Percentiles rank a stretch among this genome's conserved stretches.
These are phyloP conservation scores for Viola odorata DNA, from an alignment of 345 rosid genomes.

Conservation along the genomic window DNA sequence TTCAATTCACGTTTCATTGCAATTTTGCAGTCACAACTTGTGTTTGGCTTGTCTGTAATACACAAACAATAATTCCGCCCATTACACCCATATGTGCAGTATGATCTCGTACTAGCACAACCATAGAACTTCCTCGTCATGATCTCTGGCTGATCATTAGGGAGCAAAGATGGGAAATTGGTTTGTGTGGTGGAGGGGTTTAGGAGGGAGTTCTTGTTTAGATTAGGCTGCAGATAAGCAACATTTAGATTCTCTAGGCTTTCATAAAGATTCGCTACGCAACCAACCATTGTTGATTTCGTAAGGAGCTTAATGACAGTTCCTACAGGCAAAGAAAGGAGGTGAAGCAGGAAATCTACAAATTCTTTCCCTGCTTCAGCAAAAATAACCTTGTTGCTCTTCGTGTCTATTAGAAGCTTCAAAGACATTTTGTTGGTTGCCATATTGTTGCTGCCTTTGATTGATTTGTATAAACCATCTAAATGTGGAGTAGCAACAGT, in stretches of 20 bases:
- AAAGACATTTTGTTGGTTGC: constrained; percentile 1
- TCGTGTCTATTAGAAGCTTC: constrained; percentile 6
- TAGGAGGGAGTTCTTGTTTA: constrained; percentile 3
- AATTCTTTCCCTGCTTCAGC: constrained; percentile 4
- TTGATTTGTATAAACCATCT: too few relatives aligned
- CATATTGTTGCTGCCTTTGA: too few relatives aligned
- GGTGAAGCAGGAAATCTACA: background rate
- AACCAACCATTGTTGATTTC: constrained; percentile 6
- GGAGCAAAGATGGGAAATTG: background rate
- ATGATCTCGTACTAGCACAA: too few relatives aligned
- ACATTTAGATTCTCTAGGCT: constrained; percentile 10
- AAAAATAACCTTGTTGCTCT: background rate
- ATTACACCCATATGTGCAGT: too few relatives aligned
- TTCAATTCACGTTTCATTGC: background rate
- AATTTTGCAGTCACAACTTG: background rate
- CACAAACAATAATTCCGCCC: too few relatives aligned
- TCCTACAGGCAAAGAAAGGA: constrained; percentile 1
- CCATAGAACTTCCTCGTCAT: background rate
- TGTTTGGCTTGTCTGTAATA: too few relatives aligned
- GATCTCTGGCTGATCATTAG: background rate
- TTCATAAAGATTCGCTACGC: background rate
- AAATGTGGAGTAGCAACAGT: too few relatives aligned
- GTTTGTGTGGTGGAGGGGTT: background rate
- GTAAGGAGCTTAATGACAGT: constrained; percentile 5
- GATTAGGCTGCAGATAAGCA: background rate